A percentile compares a stretch with the other conserved stretches of the same genome.
phyloP scores from a whole-genome alignment of 441 rosid species.

The Corymbia calophylla region DNA sequence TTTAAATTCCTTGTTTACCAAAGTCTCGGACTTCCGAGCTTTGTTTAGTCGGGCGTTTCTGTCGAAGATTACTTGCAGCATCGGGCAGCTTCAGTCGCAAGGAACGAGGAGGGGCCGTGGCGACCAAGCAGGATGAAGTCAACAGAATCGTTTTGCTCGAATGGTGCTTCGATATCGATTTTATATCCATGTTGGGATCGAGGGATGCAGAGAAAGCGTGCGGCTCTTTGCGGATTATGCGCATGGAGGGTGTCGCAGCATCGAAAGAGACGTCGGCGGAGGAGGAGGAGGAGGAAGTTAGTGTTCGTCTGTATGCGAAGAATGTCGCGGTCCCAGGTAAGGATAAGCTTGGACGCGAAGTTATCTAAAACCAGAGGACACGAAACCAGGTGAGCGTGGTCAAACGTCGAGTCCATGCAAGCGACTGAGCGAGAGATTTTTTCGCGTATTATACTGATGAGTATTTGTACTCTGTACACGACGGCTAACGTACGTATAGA shows the following conservation, averaged over 20 bases:
- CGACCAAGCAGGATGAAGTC: background rate
- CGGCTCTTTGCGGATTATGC: background rate
- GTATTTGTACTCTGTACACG: background rate
- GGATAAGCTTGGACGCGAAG: background rate
- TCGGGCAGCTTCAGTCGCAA: background rate
- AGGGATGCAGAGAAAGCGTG: background rate
- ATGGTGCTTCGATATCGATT: background rate
- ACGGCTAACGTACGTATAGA: background rate
- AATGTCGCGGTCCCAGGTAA: background rate
- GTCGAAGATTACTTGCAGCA: background rate
- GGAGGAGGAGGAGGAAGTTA: background rate
- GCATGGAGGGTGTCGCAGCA: background rate
- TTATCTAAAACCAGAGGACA: background rate
- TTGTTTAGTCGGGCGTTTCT: background rate
- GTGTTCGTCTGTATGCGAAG: background rate
- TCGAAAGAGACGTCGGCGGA: background rate
- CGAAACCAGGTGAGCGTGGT: background rate
- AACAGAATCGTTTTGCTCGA: background rate
- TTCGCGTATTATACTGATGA: background rate
- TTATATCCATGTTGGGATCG: background rate
- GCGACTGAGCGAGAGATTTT: background rate
- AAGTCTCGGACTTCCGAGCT: background rate
- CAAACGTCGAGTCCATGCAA: background rate
- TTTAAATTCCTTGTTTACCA: background rate
- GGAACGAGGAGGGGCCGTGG: background rate